Base-by-base conservation (phyloP, 192 early-diverging fungal genomes). In the Backusella liffmaniae region DNA sequence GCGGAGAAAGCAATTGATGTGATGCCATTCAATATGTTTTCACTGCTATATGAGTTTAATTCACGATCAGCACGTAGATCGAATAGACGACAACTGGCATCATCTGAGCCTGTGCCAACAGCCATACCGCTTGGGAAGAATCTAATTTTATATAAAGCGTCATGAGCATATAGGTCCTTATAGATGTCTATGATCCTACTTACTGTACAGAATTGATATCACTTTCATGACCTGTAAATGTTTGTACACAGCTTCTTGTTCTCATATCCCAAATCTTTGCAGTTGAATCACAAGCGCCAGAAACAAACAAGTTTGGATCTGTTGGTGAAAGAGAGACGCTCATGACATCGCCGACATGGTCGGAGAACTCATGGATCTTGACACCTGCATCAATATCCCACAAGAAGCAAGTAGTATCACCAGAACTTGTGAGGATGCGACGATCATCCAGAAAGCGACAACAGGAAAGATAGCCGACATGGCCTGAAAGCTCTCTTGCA, bases 331-430 rank as follows among this genome's bases (percentile, higher is more conserved):
- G 84, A 37, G 96, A 97, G 66, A 99, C 88, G 68, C 93, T 94
- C 97, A 99, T 99, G 68, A 99, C 97, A 80, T 99, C 97, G 56
- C 95, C 97, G 4, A 94, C 95, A 79, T 99, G 97, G 82, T 99
- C 97, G 78, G 89, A 95, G 79, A 98, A 99, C 81, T 98, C 96
- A 79, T 94, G 89, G 44, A 91, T 92, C 87, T 98, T 99, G 79
- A 96, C 90, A 67, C 97, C 97, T 0, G 97, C 96, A 85, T 98
- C 97, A 77, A 99, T 95, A 86, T 99, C 97, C 97, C 97, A 99
- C 42, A 99, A 91, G 92, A 99, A 97, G 83, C 96, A 97, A 72
- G 93, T 93, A 95, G 97, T 99, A 82, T 99, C 97, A 46, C 97
- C 97, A 62, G 95, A 96, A 21, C 90, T 87, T 1, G 97, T 97